Evolutionary conservation across 148 eudicot species (phyloP).

Genomic region (Talinum fruticosum): DNA sequence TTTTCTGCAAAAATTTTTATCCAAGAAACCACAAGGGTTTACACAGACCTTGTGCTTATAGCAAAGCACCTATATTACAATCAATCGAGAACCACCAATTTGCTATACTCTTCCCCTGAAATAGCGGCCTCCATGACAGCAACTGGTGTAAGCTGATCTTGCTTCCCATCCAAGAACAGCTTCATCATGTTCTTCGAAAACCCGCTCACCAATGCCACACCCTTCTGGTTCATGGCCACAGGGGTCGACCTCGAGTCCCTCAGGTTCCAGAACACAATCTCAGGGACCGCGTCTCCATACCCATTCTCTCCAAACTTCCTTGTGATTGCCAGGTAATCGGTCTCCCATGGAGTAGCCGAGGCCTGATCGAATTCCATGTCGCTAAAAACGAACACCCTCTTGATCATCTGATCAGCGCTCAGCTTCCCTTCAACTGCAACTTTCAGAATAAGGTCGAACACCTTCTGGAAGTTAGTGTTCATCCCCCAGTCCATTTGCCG

Average conservation of each 20-base stretch:
- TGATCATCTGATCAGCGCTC: conserved; percentile 24
- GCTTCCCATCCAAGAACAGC: conserved; percentile 34
- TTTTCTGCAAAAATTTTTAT: too few species aligned
- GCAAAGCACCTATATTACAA: too few species aligned
- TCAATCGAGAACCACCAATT: conserved; percentile 29
- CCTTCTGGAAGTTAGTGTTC: conserved; percentile 25
- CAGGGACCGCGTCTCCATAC: conserved; percentile 27
- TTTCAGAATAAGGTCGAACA: conserved; percentile 24
- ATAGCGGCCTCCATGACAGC: conserved; percentile 32
- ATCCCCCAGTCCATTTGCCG: conserved; percentile 24
- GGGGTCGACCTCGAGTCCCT: conserved; percentile 21
- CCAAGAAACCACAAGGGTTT: too few species aligned
- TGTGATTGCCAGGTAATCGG: conserved; percentile 23
- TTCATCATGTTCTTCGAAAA: conserved; percentile 34
- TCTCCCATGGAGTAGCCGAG: conserved; percentile 16
- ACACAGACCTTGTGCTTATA: too few species aligned
- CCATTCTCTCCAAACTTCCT: conserved; percentile 29
- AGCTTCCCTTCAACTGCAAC: conserved; percentile 25
- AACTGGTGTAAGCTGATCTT: conserved; percentile 19
- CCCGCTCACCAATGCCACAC: conserved; percentile 32
- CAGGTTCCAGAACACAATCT: conserved; percentile 34
- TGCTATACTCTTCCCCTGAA: conserved; percentile 23
- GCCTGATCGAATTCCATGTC: conserved; percentile 39
- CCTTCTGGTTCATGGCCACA: conserved; percentile 24
- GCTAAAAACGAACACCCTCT: conserved; percentile 36